These are phyloP conservation scores for Dendrocalamus sinicus DNA, from an alignment of 176 grass and related monocot genomes.

Conservation along the genomic window DNA sequence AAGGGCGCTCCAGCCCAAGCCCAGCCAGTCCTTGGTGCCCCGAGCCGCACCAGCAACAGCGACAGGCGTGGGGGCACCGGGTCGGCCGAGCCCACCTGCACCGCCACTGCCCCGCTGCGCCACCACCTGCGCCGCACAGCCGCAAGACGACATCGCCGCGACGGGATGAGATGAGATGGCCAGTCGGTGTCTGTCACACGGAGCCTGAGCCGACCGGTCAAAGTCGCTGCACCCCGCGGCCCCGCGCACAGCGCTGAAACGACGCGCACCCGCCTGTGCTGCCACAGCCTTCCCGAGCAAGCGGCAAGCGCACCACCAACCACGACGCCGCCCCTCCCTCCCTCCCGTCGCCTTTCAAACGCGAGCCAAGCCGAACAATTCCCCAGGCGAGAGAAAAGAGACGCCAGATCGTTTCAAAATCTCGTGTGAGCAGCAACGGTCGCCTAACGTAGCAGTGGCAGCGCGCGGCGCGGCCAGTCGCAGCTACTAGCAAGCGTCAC, in stretches of 20 bases:
- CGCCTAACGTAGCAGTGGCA: slow-evolving; percentile 8
- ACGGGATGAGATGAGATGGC: not conserved
- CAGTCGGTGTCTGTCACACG: slow-evolving; percentile 26
- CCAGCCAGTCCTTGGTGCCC: not conserved
- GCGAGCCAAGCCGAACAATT: not conserved
- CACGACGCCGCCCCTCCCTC: not conserved
- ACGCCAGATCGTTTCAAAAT: slow-evolving; percentile 39
- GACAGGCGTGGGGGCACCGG: not conserved
- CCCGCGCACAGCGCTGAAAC: slow-evolving; percentile 16
- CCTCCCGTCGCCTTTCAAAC: slow-evolving; percentile 11
- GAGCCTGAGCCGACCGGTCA: slow-evolving; percentile 21
- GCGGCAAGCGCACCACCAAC: not conserved
- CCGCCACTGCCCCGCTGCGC: not conserved
- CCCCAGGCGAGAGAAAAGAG: slow-evolving; percentile 29
- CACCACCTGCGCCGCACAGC: not conserved
- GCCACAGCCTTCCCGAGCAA: not conserved
- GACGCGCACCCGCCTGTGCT: not conserved
- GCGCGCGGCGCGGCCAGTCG: not conserved
- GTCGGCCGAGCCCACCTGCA: not conserved
- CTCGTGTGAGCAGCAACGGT: slow-evolving; percentile 43
- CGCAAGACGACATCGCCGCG: not conserved
- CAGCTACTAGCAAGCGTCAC: slow-evolving; percentile 23
- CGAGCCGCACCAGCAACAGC: not conserved
- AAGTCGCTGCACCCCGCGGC: slow-evolving; percentile 23
- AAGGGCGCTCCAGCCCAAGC: not conserved